These are phyloP conservation scores for Fusarium foetens DNA, from an alignment of 2,329 filamentous ascomycete genomes.

Conservation along the genomic window DNA sequence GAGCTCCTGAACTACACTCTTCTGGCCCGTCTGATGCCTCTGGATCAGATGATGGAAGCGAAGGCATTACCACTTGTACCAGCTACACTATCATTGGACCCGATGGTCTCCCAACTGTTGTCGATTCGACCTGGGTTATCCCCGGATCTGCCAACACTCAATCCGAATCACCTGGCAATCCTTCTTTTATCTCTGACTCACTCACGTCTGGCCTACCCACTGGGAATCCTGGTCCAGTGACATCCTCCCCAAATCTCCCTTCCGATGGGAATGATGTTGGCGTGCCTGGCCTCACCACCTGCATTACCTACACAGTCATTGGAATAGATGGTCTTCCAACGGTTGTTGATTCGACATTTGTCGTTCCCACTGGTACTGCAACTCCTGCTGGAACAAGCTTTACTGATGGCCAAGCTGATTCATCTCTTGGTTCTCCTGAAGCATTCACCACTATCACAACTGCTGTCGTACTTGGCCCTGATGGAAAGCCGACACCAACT, in stretches of 20 bases:
- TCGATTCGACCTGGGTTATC: conserved; percentile 49
- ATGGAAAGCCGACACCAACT: conserved; percentile 47
- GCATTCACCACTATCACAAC: conserved; percentile 47
- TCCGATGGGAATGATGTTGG: conserved; percentile 1
- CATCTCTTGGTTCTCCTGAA: conserved; percentile 23
- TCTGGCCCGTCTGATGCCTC: conserved; percentile 2
- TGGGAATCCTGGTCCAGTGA: conserved; percentile 37
- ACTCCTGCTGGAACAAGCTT: conserved; percentile 34
- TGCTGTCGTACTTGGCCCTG: conserved; percentile 45
- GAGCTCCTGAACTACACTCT: conserved; percentile 8
- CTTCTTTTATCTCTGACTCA: conserved; percentile 35
- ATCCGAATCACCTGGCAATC: conserved; percentile 25
- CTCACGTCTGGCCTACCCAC: conserved; percentile 40
- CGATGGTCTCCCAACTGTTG: conserved; percentile 43
- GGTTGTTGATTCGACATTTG: conserved; percentile 47
- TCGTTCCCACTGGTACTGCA: conserved; percentile 38
- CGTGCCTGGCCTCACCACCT: conserved; percentile 41
- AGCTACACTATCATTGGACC: conserved; percentile 40
- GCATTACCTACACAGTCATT: conserved; percentile 45
- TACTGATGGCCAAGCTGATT: conserved; percentile 11
- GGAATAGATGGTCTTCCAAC: conserved; percentile 47
- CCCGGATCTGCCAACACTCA: conserved; percentile 38
- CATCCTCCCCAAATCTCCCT: conserved; percentile 14
- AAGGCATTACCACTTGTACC: conserved; percentile 37
- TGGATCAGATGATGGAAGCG: conserved; percentile 17